Evolutionary conservation across 1,284 basidiomycete species (phyloP), one percentile per base, ranked within the genome.

Genomic region (Ustilago tritici): DNA sequence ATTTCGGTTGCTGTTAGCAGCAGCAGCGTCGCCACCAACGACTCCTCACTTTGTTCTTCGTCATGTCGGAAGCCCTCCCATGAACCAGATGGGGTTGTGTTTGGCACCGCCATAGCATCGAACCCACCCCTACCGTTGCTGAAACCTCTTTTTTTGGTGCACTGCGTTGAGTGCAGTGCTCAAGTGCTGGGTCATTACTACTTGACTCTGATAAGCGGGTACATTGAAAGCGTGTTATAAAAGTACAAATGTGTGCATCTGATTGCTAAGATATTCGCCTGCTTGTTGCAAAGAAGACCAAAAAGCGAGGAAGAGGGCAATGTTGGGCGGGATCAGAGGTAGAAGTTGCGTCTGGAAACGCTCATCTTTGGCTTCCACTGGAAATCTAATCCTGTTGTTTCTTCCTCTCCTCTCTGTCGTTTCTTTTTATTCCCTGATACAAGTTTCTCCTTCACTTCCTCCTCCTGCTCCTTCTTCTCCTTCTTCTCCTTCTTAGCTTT

Each of bases 321-420:
- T 28, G 7, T n/a, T 7, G 36, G 59, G 31, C 50, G 23, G n/a
- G 58, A 12, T 66, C 52, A 82, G 52, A 82, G 75, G 68, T 82
- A 81, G 58, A 82, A 82, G 61, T 77, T 78, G 61, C 81, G 76
- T 17, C 81, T 68, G 14, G 81, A 82, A 14, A 75, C 81, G 32
- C 79, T 76, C 73, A 82, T 82, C 72, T 82, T 82, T 50, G 82
- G 83, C 67, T 83, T 81, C 84, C 84, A 86, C 61, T 81, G 71
- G 70, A 84, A 86, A 47, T 83, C 83, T 35, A 78, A 49, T 2
- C 74, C 75, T 10, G 60, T 58, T 15, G 61, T 78, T 15, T 78
- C 82, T 15, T 84, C 82, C 52, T 76, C 78, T 59, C 75, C 79
- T 14, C 75, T 59, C 62, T 68, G 59, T 31, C 66, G 52, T 66